phyloP scores from a whole-genome alignment of 1,284 basidiomycete species.

The Marasmius tenuissimus region DNA sequence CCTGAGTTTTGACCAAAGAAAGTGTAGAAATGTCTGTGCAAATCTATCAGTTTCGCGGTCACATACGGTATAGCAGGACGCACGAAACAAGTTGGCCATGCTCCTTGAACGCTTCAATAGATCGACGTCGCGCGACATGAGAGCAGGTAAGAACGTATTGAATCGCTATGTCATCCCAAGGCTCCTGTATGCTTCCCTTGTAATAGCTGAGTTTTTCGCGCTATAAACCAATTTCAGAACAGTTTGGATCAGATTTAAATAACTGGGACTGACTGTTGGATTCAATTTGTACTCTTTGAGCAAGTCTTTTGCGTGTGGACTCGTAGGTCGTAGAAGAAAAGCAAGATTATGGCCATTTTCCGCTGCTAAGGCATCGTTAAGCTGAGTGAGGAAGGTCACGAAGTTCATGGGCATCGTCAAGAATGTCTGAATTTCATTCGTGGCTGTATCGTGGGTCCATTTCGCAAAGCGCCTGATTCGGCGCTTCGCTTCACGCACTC shows the following conservation, averaged over 20 bases:
- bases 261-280: slow-evolving; percentile 50
- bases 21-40: slow-evolving; percentile 66
- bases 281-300: slow-evolving; percentile 66
- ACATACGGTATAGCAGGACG: slow-evolving; percentile 24
- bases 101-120: slow-evolving; percentile 75
- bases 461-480: no score
- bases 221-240: slow-evolving; percentile 28
- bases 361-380: slow-evolving; percentile 58
- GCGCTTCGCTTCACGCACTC: no score
- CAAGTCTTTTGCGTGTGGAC: slow-evolving; percentile 70
- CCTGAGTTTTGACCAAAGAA: slow-evolving; percentile 77
- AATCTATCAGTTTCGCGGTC: not conserved
- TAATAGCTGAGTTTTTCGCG: slow-evolving; percentile 53
- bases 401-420: slow-evolving; percentile 49
- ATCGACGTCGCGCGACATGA: slow-evolving; percentile 63
- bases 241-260: not conserved
- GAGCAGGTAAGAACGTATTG: slow-evolving; percentile 75
- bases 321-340: slow-evolving; percentile 70
- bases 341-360: slow-evolving; percentile 70
- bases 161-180: slow-evolving; percentile 83
- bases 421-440: not conserved
- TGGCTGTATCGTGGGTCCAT: no score
- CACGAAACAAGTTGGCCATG: slow-evolving; percentile 66
- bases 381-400: slow-evolving; percentile 57
- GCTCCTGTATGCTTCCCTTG: slow-evolving; percentile 60